Evolutionary conservation across 2,329 filamentous ascomycete genomes (phyloP).

Genomic region (Xylaria sp.): DNA sequence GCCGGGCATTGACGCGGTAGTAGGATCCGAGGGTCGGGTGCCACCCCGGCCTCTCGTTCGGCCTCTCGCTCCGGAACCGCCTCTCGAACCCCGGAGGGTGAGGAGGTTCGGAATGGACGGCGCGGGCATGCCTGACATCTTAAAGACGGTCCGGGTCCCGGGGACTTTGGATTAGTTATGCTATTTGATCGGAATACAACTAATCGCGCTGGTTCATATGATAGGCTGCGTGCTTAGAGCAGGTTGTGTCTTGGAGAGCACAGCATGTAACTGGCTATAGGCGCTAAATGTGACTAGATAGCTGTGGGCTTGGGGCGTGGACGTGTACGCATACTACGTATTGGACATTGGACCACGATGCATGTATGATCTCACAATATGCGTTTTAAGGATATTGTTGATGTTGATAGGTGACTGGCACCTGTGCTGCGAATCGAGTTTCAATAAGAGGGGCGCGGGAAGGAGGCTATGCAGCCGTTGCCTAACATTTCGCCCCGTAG

Average conservation of each 20-base stretch:
- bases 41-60: conserved; percentile 48
- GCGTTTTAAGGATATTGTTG: neutral
- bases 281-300: neutral
- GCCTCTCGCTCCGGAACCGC: conserved; percentile 52
- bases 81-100: conserved; percentile 64
- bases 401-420: neutral
- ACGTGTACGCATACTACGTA: too few relatives aligned
- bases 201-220: neutral
- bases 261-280: neutral
- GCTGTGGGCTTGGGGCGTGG: neutral
- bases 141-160: conserved; percentile 1
- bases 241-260: too few relatives aligned
- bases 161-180: neutral
- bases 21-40: conserved; percentile 28
- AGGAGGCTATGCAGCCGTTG: neutral
- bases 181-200: neutral
- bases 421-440: neutral
- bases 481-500: conserved; percentile 1
- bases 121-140: conserved; percentile 68
- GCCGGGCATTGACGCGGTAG: conserved; percentile 46
- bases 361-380: conserved; percentile 13
- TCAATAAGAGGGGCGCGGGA: neutral
- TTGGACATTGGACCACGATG: neutral
- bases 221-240: neutral
- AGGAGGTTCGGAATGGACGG: conserved; percentile 82